A percentile compares a stretch with the other conserved stretches of the same genome.
Evolutionary conservation across 768 basidiomycete genomes (phyloP).

Genomic region (Pholiota microspora): DNA sequence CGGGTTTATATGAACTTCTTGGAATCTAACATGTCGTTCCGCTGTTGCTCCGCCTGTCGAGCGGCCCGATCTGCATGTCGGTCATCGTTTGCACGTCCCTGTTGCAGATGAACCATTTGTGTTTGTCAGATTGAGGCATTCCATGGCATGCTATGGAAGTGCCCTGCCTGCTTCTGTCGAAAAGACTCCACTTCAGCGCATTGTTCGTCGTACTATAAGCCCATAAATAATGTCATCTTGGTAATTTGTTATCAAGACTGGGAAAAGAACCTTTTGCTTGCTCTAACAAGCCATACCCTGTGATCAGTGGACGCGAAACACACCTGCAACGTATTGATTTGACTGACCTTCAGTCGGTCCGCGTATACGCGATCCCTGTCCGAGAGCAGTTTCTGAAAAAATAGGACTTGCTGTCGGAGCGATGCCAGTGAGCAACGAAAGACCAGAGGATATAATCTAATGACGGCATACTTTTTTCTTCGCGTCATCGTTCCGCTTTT

Average conservation of each 20-base stretch:
- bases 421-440: not conserved
- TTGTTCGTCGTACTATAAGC: constrained; percentile 70
- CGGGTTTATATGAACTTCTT: constrained; percentile 63
- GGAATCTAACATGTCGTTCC: constrained; percentile 72
- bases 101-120: constrained; percentile 4
- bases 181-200: constrained; percentile 70
- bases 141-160: not conserved
- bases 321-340: not conserved
- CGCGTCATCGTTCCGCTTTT: constrained; percentile 59
- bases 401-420: constrained; percentile 54
- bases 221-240: not conserved
- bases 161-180: constrained; percentile 74
- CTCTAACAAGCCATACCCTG: constrained; percentile 33
- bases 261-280: constrained; percentile 54
- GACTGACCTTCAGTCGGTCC: constrained; percentile 66
- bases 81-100: constrained; percentile 72
- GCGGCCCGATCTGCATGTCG: constrained; percentile 72
- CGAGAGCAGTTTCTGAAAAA: constrained; percentile 66
- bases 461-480: constrained; percentile 59
- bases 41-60: constrained; percentile 75
- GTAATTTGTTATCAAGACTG: not conserved
- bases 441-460: not conserved
- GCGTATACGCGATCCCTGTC: constrained; percentile 68
- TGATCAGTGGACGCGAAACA: constrained; percentile 1
- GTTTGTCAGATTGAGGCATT: constrained; percentile 5